These are phyloP conservation scores for Pleurotus eryngii DNA, from an alignment of 768 basidiomycete genomes.

Conservation along the genomic window DNA sequence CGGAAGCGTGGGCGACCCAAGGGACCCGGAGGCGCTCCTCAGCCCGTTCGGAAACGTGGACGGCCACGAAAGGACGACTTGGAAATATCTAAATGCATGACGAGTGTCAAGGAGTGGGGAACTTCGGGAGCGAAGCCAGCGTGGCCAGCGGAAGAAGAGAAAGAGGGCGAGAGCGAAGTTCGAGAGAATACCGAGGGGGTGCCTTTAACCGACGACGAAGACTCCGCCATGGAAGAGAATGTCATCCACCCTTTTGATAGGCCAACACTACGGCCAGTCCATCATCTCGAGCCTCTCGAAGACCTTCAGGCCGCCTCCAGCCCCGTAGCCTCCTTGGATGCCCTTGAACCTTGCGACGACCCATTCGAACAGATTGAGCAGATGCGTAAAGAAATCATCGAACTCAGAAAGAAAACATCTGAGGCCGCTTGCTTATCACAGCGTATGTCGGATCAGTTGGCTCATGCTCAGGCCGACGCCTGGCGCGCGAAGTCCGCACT, in stretches of 20 bases:
- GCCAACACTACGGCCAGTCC: constrained; percentile 25
- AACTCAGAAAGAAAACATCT: constrained; percentile 61
- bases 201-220: constrained; percentile 26
- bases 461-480: constrained; percentile 59
- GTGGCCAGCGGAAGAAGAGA: constrained; percentile 16
- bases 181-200: constrained; percentile 25
- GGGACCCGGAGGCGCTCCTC: not conserved
- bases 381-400: constrained; percentile 63
- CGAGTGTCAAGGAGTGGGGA: not conserved
- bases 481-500: constrained; percentile 53
- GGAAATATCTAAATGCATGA: constrained; percentile 10
- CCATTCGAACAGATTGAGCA: constrained; percentile 51
- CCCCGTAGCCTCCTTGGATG: constrained; percentile 36
- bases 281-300: constrained; percentile 20
- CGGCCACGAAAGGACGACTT: constrained; percentile 33
- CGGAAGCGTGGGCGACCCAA: constrained; percentile 69
- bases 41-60: constrained; percentile 9
- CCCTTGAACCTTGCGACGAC: constrained; percentile 19
- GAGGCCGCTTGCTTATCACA: constrained; percentile 65
- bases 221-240: constrained; percentile 50
- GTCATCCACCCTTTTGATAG: constrained; percentile 43
- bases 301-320: constrained; percentile 33
- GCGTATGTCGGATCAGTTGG: constrained; percentile 67
- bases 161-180: constrained; percentile 13
- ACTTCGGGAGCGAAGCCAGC: not conserved